Conservation (phyloP, 2,329 filamentous ascomycete species). For the Fusarium nygamai region DNA sequence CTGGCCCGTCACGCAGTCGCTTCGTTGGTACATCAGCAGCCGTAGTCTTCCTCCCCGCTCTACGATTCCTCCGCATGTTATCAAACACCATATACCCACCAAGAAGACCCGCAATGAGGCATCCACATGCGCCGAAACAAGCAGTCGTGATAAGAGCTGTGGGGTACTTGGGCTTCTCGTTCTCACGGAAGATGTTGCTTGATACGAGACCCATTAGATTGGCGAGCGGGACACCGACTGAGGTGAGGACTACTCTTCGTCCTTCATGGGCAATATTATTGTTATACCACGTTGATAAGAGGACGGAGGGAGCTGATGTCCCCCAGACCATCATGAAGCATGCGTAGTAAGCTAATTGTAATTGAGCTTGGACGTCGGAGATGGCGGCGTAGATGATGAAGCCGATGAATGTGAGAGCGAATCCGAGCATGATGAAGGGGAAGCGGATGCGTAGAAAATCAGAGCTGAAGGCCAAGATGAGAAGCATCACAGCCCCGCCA, state of each 20-base stretch:
- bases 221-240: not conserved
- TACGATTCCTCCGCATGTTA: constrained; percentile 45
- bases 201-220: constrained; percentile 64
- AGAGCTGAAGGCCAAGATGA: constrained; percentile 7
- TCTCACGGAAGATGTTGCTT: constrained; percentile 72
- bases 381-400: constrained; percentile 20
- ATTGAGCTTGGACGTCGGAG: constrained; percentile 5
- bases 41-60: constrained; percentile 5
- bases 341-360: not conserved
- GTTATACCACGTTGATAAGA: constrained; percentile 14
- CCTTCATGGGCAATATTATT: not conserved
- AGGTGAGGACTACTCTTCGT: not conserved
- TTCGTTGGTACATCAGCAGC: constrained; percentile 3
- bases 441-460: constrained; percentile 10
- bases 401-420: not conserved
- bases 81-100: constrained; percentile 70
- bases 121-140: constrained; percentile 70
- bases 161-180: constrained; percentile 73
- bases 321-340: constrained; percentile 27
- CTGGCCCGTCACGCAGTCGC: constrained; percentile 5
- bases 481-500: constrained; percentile 7
- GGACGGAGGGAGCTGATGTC: not conserved
- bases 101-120: constrained; percentile 62
- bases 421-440: constrained; percentile 8
- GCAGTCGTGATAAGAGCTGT: constrained; percentile 73